These are phyloP conservation scores for Cryptomeria japonica DNA, from an alignment of 75 land plant genomes.

Conservation along the genomic window DNA sequence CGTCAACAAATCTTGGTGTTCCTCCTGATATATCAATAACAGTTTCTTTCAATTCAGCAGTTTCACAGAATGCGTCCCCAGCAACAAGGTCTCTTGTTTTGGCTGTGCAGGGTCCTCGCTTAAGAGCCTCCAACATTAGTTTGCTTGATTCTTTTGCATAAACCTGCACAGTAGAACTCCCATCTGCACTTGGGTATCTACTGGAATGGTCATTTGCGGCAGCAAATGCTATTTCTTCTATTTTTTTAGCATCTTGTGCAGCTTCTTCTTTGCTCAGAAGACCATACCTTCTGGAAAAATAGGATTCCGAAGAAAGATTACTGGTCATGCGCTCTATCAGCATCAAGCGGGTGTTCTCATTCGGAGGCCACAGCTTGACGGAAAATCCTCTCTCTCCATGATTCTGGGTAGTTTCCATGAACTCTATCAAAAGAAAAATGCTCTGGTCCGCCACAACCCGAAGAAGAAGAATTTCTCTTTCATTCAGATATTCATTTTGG, in stretches of 20 bases:
- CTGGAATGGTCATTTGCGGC: conserved; percentile 58
- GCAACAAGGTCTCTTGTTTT: neutral
- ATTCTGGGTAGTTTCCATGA: neutral
- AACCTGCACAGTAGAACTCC: conserved; percentile 78
- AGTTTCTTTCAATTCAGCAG: conserved; percentile 13
- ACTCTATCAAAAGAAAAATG: neutral
- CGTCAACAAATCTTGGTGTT: conserved; percentile 65
- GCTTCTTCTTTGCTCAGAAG: conserved; percentile 67
- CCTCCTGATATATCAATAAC: conserved; percentile 87
- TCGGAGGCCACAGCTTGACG: conserved; percentile 87
- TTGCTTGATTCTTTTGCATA: conserved; percentile 96
- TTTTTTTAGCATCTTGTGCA: conserved; percentile 49
- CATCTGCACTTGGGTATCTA: conserved; percentile 60
- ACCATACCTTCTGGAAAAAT: conserved; percentile 71
- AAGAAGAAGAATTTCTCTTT: neutral
- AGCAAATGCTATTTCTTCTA: conserved; percentile 67
- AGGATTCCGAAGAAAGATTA: conserved; percentile 62
- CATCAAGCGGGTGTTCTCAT: conserved; percentile 58
- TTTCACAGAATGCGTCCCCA: too few relatives aligned
- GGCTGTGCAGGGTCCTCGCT: conserved; percentile 43
- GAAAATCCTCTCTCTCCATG: conserved; percentile 19
- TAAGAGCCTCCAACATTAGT: conserved; percentile 76
- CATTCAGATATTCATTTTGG: neutral
- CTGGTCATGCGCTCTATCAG: conserved; percentile 66
- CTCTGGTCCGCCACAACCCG: neutral